These are phyloP conservation scores for Clitopilus hobsonii DNA, from an alignment of 768 basidiomycete genomes.

Conservation along the genomic window DNA sequence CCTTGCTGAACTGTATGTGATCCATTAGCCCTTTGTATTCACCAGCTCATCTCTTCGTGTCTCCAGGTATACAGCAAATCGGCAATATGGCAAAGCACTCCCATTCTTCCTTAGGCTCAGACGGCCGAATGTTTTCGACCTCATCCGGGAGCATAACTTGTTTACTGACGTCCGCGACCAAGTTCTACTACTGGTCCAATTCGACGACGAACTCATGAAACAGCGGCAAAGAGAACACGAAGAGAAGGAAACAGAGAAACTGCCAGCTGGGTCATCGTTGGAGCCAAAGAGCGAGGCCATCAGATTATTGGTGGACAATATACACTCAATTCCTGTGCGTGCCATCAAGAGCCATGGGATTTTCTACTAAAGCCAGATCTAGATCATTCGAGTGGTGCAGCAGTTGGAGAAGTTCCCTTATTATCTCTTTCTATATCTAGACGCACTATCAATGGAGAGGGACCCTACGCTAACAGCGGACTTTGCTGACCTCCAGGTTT, in stretches of 20 bases:
- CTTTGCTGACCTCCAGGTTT: conserved; percentile 82
- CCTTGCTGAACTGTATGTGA: conserved; percentile 77
- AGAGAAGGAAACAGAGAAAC: neutral
- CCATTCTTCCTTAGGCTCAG: conserved; percentile 86
- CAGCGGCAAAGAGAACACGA: conserved; percentile 36
- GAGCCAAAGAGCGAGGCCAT: conserved; percentile 72
- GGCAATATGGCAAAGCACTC: conserved; percentile 92
- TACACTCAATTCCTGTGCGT: conserved; percentile 91
- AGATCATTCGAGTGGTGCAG: conserved; percentile 86
- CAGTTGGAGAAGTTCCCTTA: conserved; percentile 73
- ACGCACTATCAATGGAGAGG: conserved; percentile 74
- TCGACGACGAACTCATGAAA: conserved; percentile 83
- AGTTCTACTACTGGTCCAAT: conserved; percentile 87
- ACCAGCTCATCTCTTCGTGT: conserved; percentile 2
- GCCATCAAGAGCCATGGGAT: neutral
- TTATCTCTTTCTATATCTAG: conserved; percentile 91
- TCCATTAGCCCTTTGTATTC: neutral
- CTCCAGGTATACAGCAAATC: conserved; percentile 73
- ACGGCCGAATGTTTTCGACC: conserved; percentile 85
- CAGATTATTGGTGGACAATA: conserved; percentile 84
- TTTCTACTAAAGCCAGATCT: too few species aligned
- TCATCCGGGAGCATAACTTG: conserved; percentile 89
- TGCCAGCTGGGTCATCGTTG: conserved; percentile 26
- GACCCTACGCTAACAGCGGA: conserved; percentile 76
- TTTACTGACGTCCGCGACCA: conserved; percentile 96